Evolutionary conservation across 345 rosid genomes (phyloP), one percentile per base, ranked within the genome.

Genomic region (Mercurialis annua): DNA sequence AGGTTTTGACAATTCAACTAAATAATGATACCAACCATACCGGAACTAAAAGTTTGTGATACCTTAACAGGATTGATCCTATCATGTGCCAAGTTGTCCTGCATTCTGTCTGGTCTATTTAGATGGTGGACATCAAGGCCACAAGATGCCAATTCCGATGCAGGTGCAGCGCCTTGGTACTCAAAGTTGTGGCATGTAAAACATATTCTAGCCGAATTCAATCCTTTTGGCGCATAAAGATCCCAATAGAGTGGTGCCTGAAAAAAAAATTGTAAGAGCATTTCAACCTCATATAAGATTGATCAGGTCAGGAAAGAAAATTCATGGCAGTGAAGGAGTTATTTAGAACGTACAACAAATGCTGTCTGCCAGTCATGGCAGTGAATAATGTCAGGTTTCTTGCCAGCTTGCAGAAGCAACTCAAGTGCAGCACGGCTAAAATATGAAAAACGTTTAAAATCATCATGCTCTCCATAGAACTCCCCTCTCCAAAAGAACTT

Each of bases 361-460:
- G 99, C 97, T 63, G 99, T 90, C 84, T 94, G 99, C 99, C 99
- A 94, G 77, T 94, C 99, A 71, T 94, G 99, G 77, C 97, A 94
- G 74, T 94, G 99, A 53, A 94, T 89, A 73, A 94, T 89, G 79
- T 94, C 97, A 1, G 99, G 99, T 76, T 79, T 87, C 80, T 94
- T 90, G 70, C 97, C 96, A 56, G 96, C 77, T 81, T 84, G 96
- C 73, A 85, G 86, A 75, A 94, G 89, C 80, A 90, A 79, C 83
- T 94, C 96, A 60, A 94, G 85, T 10, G 99, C 99, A 59, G 95
- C 96, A 27, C 97, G 96, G 76, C 99, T 90, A 66, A 94, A 94
- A 79, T 70, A 94, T 26, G 97, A 94, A 76, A 94, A 94, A 53
- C 99, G 94, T 74, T 65, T 87, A 77, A 94, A 94, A 83, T 94